Percentiles rank a stretch among this genome's conserved stretches.
These are phyloP conservation scores for Pseudisothecium myosuroides DNA, from an alignment of 225 moss, liverwort and hornwort genomes.

Conservation along the genomic window DNA sequence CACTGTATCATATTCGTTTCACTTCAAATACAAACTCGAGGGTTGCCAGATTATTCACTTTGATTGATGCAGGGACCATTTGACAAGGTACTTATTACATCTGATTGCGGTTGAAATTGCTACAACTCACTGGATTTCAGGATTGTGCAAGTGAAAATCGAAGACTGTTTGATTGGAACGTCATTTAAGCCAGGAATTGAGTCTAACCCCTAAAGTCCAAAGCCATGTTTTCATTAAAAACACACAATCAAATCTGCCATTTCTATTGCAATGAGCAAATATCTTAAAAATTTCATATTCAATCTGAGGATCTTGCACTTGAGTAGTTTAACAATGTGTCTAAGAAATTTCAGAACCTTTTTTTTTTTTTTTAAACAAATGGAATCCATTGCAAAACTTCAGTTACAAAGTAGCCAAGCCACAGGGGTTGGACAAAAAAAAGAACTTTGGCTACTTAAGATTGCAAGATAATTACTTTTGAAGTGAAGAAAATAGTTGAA, in stretches of 20 bases:
- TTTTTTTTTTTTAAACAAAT: too few relatives aligned
- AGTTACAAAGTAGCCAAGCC: too few relatives aligned
- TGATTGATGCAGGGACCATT: not conserved
- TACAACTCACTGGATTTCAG: not conserved
- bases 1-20: slow-evolving; percentile 20
- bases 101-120: not conserved
- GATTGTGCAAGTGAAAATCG: not conserved
- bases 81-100: not conserved
- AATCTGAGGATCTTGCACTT: not conserved
- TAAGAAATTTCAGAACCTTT: not conserved
- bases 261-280: too few relatives aligned
- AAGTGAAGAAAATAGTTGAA: too few relatives aligned
- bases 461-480: not conserved
- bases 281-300: not conserved
- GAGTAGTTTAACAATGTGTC: not conserved
- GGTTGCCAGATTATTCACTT: slow-evolving; percentile 26
- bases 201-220: not conserved
- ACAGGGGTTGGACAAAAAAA: too few relatives aligned
- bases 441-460: not conserved
- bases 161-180: not conserved
- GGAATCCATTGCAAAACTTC: too few relatives aligned
- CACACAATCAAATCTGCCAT: not conserved
- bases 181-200: not conserved
- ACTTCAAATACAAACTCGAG: slow-evolving; percentile 1
- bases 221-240: not conserved